Evolutionary conservation across 2,329 filamentous ascomycete genomes (phyloP).

Genomic region (Monosporascus sp.): DNA sequence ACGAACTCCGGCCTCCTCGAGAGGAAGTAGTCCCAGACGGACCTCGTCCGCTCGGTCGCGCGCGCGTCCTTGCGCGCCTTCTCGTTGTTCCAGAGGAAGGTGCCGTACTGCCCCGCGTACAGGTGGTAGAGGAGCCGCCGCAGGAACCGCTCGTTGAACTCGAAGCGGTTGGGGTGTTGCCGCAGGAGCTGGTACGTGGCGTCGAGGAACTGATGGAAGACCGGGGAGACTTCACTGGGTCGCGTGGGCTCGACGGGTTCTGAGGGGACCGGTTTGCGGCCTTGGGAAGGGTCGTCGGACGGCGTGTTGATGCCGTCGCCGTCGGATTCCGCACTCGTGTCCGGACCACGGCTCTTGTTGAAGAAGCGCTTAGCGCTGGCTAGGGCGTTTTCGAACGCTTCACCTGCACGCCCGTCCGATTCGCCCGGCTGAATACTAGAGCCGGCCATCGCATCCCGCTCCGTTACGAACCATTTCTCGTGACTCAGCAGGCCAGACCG

Average conservation of each 20-base stretch:
- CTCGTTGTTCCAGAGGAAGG: constrained; percentile 92
- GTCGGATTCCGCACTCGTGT: constrained; percentile 56
- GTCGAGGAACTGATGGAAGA: constrained; percentile 97
- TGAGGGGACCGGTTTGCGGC: constrained; percentile 32
- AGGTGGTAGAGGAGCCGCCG: constrained; percentile 86
- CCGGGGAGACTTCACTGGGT: constrained; percentile 87
- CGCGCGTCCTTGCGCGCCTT: constrained; percentile 72
- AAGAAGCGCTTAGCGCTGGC: constrained; percentile 86
- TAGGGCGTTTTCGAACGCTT: constrained; percentile 81
- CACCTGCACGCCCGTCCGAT: constrained; percentile 54
- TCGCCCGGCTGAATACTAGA: constrained; percentile 57
- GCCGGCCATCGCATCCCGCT: constrained; percentile 72
- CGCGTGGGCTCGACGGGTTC: constrained; percentile 64
- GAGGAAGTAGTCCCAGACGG: constrained; percentile 95
- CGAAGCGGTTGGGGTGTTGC: constrained; percentile 83
- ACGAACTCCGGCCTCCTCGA: constrained; percentile 73
- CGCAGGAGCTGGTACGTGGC: constrained; percentile 85
- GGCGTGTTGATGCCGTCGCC: constrained; percentile 20
- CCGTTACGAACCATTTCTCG: constrained; percentile 89
- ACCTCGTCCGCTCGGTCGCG: constrained; percentile 68
- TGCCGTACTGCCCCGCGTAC: constrained; percentile 94
- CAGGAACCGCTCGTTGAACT: constrained; percentile 93
- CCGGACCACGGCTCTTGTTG: constrained; percentile 65
- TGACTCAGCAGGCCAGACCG: constrained; percentile 83
- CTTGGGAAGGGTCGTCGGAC: constrained; percentile 23